Evolutionary conservation across 1,139 yeast genomes (phyloP), one percentile per base, ranked within the genome.

Genomic region (Arxiozyma slooffiae): DNA sequence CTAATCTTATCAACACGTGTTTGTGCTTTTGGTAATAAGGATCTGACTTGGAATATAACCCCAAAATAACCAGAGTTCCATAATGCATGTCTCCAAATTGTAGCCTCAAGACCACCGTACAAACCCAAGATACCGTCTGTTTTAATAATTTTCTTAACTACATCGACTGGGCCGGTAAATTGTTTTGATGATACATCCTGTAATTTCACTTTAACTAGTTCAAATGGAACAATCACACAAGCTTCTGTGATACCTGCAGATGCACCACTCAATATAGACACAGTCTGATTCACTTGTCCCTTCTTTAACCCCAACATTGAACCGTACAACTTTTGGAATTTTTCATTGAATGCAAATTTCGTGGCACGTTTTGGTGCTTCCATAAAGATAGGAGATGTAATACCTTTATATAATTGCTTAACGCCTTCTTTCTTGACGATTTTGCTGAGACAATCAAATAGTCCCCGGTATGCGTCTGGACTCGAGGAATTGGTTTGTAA

Each of bases 1-100:
- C 82, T 70, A 50, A 94, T 85, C 73, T 88, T 82, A 64, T 86
- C 85, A 43, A 84, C 71, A 53, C 75, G 70, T 55, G 76, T 77
- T 57, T 80, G 78, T 47, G 96, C 89, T 68, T 78, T 73, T 59
- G 97, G 97, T 74, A 94, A 75, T 58, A 86, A 59, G 8, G 75
- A 67, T 70, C 96, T 80, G 53, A 88, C 84, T 72, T 88, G 95
- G 79, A 82, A 86, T 62, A 94, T 94, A 60, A 85, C 81, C 55
- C 99, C 98, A 67, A 94, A 94, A 74, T 94, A 94, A 54, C 98
- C 98, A 47, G 97, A 96, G 69, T 94, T 94, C 98, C 99, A 94
- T 57, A 81, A 74, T 56, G 87, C 79, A 69, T 94, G 98, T 78
- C 99, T 85, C 96, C 96, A 90, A 68, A 92, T 72, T 21, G 98